Conservation (phyloP, 2,329 filamentous ascomycete species). For the Ascochyta rabiei region DNA sequence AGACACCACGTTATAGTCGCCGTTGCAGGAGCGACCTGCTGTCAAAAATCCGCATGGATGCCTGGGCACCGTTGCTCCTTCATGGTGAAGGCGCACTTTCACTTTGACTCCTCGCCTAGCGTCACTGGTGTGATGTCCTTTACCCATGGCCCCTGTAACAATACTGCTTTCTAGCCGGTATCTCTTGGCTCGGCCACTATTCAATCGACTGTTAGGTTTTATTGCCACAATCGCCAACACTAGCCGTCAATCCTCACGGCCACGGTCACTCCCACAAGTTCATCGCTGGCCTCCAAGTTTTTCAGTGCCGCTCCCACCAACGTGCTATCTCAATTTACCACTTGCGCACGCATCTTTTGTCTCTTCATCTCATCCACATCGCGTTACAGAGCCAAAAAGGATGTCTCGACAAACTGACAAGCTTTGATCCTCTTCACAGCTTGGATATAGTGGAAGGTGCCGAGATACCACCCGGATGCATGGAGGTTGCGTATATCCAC, state of each 20-base stretch:
- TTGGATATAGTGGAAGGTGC: conserved; percentile 19
- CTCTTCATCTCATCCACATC: conserved; percentile 8
- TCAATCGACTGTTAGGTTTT: neutral
- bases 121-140: neutral
- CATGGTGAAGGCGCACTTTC: conserved; percentile 5
- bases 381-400: conserved; percentile 5
- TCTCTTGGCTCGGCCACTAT: neutral
- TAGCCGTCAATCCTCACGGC: neutral
- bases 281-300: neutral
- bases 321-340: conserved; percentile 31
- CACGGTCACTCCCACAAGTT: neutral
- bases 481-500: conserved; percentile 30
- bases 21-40: no score
- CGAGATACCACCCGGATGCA: conserved; percentile 17
- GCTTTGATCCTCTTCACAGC: conserved; percentile 17
- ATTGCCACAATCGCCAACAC: neutral
- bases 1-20: no score
- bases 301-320: conserved; percentile 25
- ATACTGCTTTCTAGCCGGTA: neutral
- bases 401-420: conserved; percentile 19
- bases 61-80: neutral
- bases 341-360: conserved; percentile 9
- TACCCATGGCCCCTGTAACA: neutral
- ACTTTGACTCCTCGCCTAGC: neutral
- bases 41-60: neutral